Base-by-base conservation (phyloP, 371 early-diverging fungal genomes). In the Mucor lusitanicus region DNA sequence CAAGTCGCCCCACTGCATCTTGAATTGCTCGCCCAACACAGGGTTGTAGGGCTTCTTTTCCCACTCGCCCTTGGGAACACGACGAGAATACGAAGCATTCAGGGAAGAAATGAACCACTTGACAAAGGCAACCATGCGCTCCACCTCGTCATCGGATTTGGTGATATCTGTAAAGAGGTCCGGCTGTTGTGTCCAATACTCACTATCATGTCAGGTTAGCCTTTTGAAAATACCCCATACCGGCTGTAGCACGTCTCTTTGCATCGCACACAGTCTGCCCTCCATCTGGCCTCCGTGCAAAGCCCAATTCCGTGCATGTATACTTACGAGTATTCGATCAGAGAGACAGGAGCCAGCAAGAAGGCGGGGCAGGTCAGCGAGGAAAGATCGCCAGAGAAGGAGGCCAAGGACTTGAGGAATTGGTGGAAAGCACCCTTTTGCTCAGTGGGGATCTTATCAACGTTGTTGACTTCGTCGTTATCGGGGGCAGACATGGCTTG, bases 41-140 rank as follows among this genome's bases (percentile, higher is more conserved):
- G 94, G 94, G 61, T 93, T 93, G 63, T 87, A 93, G 11, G 94
- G 94, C 73, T 93, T 93, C 82, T 92, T 93, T 67, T 93, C 94
- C 82, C 82, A 82, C 65, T 82, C 78, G 9, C 82, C 82, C 53
- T 79, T 80, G 57, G 82, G 82, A 0, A 82, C 82, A 59, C 82
- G 76, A 42, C 78, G 76, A 15, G 76, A 67, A 65, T 84, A 88
- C 3, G 92, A 91, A 9, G 92, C 92, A 69, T 91, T 90, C 25
- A 92, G 81, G 30, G 91, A 90, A 12, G 92, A 92, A 48, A 92
- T 85, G 72, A 89, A 93, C 92, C 92, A 93, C 42, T 86, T 84
- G 12, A 89, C 83, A 44, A 88, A 88, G 42, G 83, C 85, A 68
- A 86, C 69, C 75, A 91, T 89, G 33, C 93, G 87, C 46, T 91